A percentile compares a stretch with the other conserved stretches of the same genome.
Evolutionary conservation across 176 grass and related monocot species (phyloP).

Genomic region (Melocanna baccifera): DNA sequence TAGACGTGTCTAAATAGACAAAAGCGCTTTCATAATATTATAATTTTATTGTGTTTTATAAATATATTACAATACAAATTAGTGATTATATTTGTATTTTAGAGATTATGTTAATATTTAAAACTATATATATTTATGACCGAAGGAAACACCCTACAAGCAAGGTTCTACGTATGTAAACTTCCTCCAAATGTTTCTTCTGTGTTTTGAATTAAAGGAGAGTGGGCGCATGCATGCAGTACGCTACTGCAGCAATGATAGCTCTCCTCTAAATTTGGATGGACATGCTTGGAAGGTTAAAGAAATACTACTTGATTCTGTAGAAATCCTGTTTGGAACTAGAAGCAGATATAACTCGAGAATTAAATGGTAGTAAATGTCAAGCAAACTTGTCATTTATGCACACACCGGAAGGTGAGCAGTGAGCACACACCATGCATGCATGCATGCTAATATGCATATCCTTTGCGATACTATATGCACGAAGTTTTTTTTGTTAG

Average conservation of each 20-base stretch:
- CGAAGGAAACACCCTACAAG: too few species aligned
- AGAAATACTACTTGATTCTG: neutral
- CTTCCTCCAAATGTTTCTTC: neutral
- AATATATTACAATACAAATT: too few species aligned
- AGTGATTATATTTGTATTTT: too few species aligned
- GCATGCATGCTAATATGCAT: too few species aligned
- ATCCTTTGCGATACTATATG: too few species aligned
- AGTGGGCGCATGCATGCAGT: neutral
- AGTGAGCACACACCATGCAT: neutral
- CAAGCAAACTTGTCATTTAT: neutral
- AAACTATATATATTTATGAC: too few species aligned
- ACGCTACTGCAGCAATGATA: neutral
- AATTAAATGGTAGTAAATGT: slow-evolving; percentile 25
- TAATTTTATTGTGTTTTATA: too few species aligned
- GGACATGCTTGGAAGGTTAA: neutral
- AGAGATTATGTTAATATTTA: too few species aligned
- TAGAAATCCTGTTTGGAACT: neutral
- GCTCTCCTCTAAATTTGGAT: neutral
- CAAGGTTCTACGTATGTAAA: too few species aligned
- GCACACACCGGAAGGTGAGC: neutral
- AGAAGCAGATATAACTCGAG: neutral
- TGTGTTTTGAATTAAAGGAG: neutral
- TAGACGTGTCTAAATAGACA: too few species aligned
- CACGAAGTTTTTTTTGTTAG: too few species aligned
- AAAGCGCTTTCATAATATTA: too few species aligned